Conservation (phyloP, 1,284 basidiomycete species). For the Rhodotorula sp. region DNA sequence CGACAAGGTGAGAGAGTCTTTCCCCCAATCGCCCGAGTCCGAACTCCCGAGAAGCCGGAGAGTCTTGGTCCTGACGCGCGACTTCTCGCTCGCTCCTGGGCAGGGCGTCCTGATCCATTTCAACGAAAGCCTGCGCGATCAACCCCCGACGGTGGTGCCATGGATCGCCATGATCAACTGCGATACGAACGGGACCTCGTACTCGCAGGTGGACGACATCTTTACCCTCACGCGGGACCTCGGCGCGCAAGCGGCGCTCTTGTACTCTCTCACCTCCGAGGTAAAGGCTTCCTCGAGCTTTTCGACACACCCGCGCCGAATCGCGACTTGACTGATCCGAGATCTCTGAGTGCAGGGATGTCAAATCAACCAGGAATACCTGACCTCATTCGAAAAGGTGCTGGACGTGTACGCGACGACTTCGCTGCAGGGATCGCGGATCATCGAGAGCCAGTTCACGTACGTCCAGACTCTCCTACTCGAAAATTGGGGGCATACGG, state of each 20-base stretch:
- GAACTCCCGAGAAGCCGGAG: too few relatives aligned
- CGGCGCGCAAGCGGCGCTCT: slow-evolving; percentile 70
- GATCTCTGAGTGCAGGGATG: slow-evolving; percentile 57
- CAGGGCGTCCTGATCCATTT: slow-evolving; percentile 46
- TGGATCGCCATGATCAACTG: slow-evolving; percentile 86
- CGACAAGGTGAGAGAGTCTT: slow-evolving; percentile 21
- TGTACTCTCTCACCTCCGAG: slow-evolving; percentile 42
- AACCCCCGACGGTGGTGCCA: slow-evolving; percentile 58
- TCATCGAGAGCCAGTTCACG: slow-evolving; percentile 52
- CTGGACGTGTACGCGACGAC: slow-evolving; percentile 76
- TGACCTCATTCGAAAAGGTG: slow-evolving; percentile 65
- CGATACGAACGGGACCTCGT: slow-evolving; percentile 67
- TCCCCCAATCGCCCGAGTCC: too few relatives aligned
- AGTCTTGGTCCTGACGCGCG: too few relatives aligned
- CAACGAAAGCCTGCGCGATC: slow-evolving; percentile 38
- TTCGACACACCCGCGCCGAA: neutral
- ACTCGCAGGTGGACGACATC: slow-evolving; percentile 61
- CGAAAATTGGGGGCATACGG: too few relatives aligned
- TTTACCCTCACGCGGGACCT: slow-evolving; percentile 72
- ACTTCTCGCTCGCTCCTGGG: neutral
- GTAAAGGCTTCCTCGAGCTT: slow-evolving; percentile 49
- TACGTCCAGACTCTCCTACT: slow-evolving; percentile 15
- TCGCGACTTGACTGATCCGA: neutral
- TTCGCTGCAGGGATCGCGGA: slow-evolving; percentile 46
- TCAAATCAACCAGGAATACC: slow-evolving; percentile 68